Conservation (phyloP, 2,329 filamentous ascomycete genomes). For the Ascomycota sp. region DNA sequence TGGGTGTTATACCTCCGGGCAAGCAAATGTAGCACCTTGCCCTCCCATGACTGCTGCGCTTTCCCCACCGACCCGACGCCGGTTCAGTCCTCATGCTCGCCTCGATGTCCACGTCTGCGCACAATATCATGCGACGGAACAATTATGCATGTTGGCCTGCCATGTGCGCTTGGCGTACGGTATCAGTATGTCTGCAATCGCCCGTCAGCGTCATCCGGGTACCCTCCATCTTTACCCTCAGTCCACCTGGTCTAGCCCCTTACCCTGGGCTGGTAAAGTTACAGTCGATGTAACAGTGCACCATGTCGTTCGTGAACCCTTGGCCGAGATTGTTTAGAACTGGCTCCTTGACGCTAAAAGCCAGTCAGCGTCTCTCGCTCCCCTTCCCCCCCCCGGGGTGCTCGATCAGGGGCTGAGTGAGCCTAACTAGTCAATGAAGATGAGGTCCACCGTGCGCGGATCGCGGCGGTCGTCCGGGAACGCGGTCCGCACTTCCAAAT, state of each 20-base stretch:
- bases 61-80: too few relatives aligned
- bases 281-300: constrained; percentile 18
- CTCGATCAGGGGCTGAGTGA: too few relatives aligned
- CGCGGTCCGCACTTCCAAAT: constrained; percentile 26
- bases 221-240: too few relatives aligned
- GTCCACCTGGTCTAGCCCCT: too few relatives aligned
- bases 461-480: constrained; percentile 21
- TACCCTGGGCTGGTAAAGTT: constrained; percentile 17
- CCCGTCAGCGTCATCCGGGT: not conserved
- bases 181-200: constrained; percentile 13
- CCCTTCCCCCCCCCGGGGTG: too few relatives aligned
- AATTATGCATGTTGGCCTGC: constrained; percentile 15
- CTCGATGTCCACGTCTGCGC: too few relatives aligned
- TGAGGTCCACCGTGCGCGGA: constrained; percentile 26
- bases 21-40: too few relatives aligned
- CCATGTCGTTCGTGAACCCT: constrained; percentile 13
- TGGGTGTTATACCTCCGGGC: too few relatives aligned
- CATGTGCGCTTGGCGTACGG: constrained; percentile 18
- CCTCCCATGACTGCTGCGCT: too few relatives aligned
- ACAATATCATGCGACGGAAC: too few relatives aligned
- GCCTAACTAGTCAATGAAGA: constrained; percentile 33
- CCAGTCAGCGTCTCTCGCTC: too few relatives aligned
- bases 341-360: constrained; percentile 17
- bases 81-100: too few relatives aligned
- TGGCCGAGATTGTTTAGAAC: constrained; percentile 16